Base-by-base conservation (phyloP, 1,284 basidiomycete species). In the Ganoderma leucocontextum region DNA sequence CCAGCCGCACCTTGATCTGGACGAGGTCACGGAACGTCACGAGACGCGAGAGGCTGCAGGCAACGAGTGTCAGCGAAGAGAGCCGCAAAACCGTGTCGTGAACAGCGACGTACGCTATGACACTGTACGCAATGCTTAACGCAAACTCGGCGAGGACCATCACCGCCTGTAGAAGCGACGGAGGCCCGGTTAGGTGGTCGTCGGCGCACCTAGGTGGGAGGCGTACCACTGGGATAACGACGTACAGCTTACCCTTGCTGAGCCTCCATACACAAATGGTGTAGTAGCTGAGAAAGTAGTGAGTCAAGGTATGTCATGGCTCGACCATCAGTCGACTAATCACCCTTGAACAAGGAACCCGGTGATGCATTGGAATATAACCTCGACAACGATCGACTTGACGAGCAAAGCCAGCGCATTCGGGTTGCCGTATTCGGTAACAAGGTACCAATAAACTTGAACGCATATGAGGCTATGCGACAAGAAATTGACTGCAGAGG, bases 231-330 rank as follows among this genome's bases (percentile, higher is more conserved):
- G 80, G 65, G 17, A 77, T 68, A 6, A 82, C 81, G 47, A 87
- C 77, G 9, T 77, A 75, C 10, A 82, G 66, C 60, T 85, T 87
- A 44, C 79, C 79, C 59, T 80, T 80, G 80, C 86, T 87, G 68
- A 89, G 85, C 68, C 82, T 83, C 83, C 84, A 88, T n/a, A 87
- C 84, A 25, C 87, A 82, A 68, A 85, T 72, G 29, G 83, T 81
- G 70, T 87, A 79, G 75, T 87, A 89, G 47, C 86, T 87, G 58
- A 44, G 10, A 29, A 12, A 5, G 25, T 33, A 22, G n/a, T 59
- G 39, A 59, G 22, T 22, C 12, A 15, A 36, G 22, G 35, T 39
- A n/a, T 2, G 62, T 22, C 22, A 66, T 25, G 10, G 52, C 6
- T 35, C 7, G 13, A 63, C 49, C 42, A 66, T n/a, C 13, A 35